Conservation (phyloP, 176 grass and related monocot species). For the Dactylis glomerata region DNA sequence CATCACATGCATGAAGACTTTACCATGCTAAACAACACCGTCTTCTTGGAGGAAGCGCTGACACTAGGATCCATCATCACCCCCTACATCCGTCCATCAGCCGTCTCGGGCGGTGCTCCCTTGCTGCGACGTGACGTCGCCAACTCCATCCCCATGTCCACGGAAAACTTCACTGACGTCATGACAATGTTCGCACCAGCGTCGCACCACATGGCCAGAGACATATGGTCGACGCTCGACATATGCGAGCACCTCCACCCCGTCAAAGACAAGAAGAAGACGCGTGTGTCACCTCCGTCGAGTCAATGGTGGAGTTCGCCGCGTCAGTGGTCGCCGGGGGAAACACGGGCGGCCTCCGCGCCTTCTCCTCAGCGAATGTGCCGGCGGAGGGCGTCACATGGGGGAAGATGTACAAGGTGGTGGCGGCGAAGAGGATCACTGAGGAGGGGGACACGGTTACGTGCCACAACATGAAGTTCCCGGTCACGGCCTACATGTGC, state of each 20-base stretch:
- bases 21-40: no score
- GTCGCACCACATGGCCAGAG: neutral
- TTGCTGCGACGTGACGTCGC: neutral
- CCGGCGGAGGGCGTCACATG: neutral
- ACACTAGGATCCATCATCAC: no score
- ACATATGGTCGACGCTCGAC: neutral
- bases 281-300: conserved; percentile 27
- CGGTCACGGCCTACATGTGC: conserved; percentile 25
- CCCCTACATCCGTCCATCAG: no score
- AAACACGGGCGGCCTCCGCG: neutral
- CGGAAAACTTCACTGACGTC: neutral
- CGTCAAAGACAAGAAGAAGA: neutral
- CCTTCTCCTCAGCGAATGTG: neutral
- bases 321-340: neutral
- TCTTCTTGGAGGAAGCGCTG: no score
- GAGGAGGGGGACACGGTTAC: neutral
- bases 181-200: neutral
- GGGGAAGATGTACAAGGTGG: conserved; percentile 3
- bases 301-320: conserved; percentile 32
- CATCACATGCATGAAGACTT: no score
- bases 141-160: conserved; percentile 19
- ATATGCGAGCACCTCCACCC: neutral
- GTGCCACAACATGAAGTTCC: conserved; percentile 21
- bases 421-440: neutral
- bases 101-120: neutral